A percentile compares a stretch with the other conserved stretches of the same genome.
Evolutionary conservation across 345 rosid genomes (phyloP).

Genomic region (Eucalyptus rudis): DNA sequence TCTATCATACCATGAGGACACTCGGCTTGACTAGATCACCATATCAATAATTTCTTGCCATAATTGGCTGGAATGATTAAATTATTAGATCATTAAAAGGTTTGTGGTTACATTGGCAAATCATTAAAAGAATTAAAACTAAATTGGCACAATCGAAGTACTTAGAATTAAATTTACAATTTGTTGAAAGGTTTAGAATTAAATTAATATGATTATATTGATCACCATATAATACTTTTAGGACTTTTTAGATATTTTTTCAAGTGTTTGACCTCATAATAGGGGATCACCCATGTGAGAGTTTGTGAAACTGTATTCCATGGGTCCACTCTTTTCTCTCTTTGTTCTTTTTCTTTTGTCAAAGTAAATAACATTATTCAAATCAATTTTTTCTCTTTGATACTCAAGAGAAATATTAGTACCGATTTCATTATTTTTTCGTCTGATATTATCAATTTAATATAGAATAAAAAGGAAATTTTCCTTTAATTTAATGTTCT

Average conservation of each 20-base stretch:
- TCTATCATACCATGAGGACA: not conserved
- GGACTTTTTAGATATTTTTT: no score
- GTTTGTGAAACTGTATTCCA: not conserved
- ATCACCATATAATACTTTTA: fast-evolving
- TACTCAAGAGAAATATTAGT: not conserved
- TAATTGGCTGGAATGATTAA: no score
- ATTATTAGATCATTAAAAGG: no score
- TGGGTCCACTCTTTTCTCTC: not conserved
- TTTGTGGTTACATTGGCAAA: no score
- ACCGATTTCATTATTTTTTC: not conserved
- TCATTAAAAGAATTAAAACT: fast-evolving
- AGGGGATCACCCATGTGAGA: not conserved
- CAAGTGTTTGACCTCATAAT: not conserved
- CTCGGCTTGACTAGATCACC: fast-evolving
- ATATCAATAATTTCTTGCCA: not conserved
- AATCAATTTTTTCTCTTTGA: not conserved
- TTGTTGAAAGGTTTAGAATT: fast-evolving
- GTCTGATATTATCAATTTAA: not conserved
- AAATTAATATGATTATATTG: no score
- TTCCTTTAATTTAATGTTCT: not conserved
- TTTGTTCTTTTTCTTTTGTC: not conserved
- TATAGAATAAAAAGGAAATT: not conserved
- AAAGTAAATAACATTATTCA: not conserved
- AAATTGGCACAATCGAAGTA: fast-evolving
- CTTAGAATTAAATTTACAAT: no score